Evolutionary conservation across 1,284 basidiomycete genomes (phyloP).

Genomic region (Ganoderma leucocontextum): DNA sequence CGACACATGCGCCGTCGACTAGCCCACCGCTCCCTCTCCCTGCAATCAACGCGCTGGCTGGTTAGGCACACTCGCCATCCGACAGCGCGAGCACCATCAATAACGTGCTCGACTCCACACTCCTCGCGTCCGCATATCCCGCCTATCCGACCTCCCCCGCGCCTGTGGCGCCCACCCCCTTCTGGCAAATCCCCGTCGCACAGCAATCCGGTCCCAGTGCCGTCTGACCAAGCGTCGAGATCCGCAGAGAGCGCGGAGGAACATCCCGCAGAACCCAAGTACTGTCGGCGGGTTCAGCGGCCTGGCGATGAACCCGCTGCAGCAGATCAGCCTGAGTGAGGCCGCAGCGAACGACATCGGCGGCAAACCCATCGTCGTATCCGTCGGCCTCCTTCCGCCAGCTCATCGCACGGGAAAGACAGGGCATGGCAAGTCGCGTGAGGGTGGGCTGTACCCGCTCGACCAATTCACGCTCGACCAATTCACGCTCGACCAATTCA

Average conservation of each 20-base stretch:
- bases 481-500: too few species aligned
- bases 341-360: conserved; percentile 29
- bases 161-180: conserved; percentile 57
- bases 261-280: conserved; percentile 62
- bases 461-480: conserved; percentile 84
- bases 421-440: conserved; percentile 30
- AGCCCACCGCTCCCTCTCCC: conserved; percentile 41
- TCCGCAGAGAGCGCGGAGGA: conserved; percentile 57
- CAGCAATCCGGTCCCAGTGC: conserved; percentile 51
- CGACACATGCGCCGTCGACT: conserved; percentile 54
- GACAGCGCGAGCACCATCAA: conserved; percentile 37
- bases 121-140: conserved; percentile 74
- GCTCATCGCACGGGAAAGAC: conserved; percentile 35
- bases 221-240: conserved; percentile 69
- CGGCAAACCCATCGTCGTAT: conserved; percentile 73
- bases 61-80: conserved; percentile 29
- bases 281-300: conserved; percentile 46
- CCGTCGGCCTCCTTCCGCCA: conserved; percentile 68
- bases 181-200: conserved; percentile 62
- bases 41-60: conserved; percentile 23
- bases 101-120: conserved; percentile 24
- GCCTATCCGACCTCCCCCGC: conserved; percentile 61
- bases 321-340: conserved; percentile 17
- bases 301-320: conserved; percentile 25
- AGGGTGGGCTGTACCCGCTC: conserved; percentile 63